Conservation (phyloP, 2,329 filamentous ascomycete genomes). For the Taxawa tesnikishii region DNA sequence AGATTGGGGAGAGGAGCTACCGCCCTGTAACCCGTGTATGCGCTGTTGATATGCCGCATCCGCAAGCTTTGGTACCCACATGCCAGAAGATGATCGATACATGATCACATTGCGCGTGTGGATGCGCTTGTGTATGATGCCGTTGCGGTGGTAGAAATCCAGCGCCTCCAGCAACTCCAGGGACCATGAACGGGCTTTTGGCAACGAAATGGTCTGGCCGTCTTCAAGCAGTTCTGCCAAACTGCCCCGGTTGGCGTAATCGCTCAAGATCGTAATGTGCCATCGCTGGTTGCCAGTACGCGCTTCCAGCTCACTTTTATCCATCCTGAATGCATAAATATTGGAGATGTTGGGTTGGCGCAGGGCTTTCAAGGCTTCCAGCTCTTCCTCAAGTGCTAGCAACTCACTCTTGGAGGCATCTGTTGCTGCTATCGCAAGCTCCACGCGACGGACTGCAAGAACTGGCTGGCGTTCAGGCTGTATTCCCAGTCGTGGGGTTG, state of each 20-base stretch:
- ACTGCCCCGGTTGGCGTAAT: constrained; percentile 71
- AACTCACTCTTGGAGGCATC: constrained; percentile 51
- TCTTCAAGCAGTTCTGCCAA: constrained; percentile 72
- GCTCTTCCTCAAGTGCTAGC: constrained; percentile 60
- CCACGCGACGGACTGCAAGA: constrained; percentile 4
- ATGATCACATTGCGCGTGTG: constrained; percentile 71
- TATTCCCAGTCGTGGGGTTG: too few relatives aligned
- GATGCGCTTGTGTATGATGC: constrained; percentile 65
- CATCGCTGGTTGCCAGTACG: constrained; percentile 31
- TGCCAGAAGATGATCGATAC: constrained; percentile 53
- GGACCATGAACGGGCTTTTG: constrained; percentile 78
- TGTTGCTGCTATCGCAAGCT: constrained; percentile 2
- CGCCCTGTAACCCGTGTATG: constrained; percentile 4
- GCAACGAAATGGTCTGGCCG: constrained; percentile 50
- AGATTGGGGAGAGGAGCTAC: constrained; percentile 1
- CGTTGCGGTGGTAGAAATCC: constrained; percentile 74
- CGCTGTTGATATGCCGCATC: constrained; percentile 56
- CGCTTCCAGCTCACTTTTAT: constrained; percentile 4
- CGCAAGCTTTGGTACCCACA: constrained; percentile 57
- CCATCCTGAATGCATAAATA: constrained; percentile 66
- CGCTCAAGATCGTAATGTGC: constrained; percentile 63
- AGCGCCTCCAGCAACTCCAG: constrained; percentile 81
- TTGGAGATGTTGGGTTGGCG: constrained; percentile 67
- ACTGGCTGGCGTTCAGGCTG: constrained; percentile 1
- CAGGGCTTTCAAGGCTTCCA: constrained; percentile 64